Evolutionary conservation across 2,329 filamentous ascomycete genomes (phyloP), one percentile per base, ranked within the genome.

Genomic region (Cordyceps cateniannulata): DNA sequence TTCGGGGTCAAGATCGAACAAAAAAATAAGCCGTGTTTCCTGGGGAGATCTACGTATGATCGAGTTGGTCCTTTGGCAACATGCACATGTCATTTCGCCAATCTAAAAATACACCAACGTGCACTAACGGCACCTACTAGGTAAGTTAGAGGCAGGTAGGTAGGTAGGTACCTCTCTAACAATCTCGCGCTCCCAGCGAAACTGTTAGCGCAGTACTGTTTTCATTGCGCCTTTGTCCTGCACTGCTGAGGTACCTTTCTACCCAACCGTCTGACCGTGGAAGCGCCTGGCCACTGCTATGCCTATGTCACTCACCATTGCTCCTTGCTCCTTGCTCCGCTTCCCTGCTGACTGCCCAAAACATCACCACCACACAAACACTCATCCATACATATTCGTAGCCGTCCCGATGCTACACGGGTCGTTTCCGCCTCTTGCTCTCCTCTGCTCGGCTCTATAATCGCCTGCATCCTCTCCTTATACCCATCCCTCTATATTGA

Each of bases 321-420:
- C 24, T 44, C 29, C 45, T n/a, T 42, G 38, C 24, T 44, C 29
- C 45, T 40, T 58, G 45, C 55, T 50, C 47, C 45, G 55, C 55
- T 50, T 42, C 54, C 45, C 55, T 58, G 55, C 55, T 58, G 55
- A 58, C 55, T 50, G 25, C 24, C 55, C 55, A 50, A 50, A 58
- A 58, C 54, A 57, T 50, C 55, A 58, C 45, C 55, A 58, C 44
- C 20, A 57, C 44, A 45, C 35, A 38, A 47, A 18, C 29, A 25
- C 27, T 3, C 29, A 44, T 16, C 14, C 52, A 47, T 24, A 47
- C 27, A 27, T 27, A 32, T 20, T 25, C 42, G 27, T 48, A 20
- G 22, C 24, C 32, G 24, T 42, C 35, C 24, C 32, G 18, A 50
- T 58, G 55, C 27, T 48, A 48, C 42, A 48, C 44, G 29, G 29